Conservation (phyloP, 495 filamentous ascomycete genomes). For the Parmelia sp. region DNA sequence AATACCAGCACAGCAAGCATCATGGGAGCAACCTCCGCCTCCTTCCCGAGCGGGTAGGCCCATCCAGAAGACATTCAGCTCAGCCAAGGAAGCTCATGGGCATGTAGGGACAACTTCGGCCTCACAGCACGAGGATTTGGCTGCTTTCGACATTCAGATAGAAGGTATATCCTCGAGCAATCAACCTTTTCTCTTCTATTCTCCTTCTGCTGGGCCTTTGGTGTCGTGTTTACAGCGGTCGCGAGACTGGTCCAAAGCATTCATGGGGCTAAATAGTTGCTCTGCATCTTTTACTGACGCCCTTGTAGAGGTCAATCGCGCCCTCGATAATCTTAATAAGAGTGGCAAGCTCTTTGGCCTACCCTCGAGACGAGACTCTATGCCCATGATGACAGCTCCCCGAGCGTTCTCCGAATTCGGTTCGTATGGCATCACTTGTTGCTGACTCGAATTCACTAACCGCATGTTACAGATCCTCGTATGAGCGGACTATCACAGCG, state of each 20-base stretch:
- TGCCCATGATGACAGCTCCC: conserved; percentile 59
- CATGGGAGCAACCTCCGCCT: conserved; percentile 80
- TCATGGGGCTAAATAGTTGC: background rate
- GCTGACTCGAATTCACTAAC: conserved; percentile 15
- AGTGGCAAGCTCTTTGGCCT: conserved; percentile 83
- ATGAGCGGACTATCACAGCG: conserved; percentile 47
- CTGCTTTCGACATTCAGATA: conserved; percentile 82
- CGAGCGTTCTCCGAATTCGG: conserved; percentile 56
- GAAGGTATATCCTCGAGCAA: conserved; percentile 60
- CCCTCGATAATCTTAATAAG: conserved; percentile 90
- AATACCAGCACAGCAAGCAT: conserved; percentile 52
- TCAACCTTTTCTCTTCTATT: background rate
- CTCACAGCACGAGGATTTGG: conserved; percentile 67
- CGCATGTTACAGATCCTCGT: conserved; percentile 42
- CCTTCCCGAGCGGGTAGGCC: conserved; percentile 78
- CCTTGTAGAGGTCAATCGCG: conserved; percentile 81
- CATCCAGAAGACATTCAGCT: background rate
- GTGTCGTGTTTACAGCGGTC: background rate
- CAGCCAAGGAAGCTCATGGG: conserved; percentile 25
- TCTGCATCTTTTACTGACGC: conserved; percentile 14
- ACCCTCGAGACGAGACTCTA: conserved; percentile 76
- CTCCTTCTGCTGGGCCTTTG: too few species aligned
- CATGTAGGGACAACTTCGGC: conserved; percentile 65
- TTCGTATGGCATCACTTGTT: conserved; percentile 31
- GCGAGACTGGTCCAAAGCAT: background rate